Conservation (phyloP, 805 yeast genomes). For the Metschnikowia peoriensis region DNA sequence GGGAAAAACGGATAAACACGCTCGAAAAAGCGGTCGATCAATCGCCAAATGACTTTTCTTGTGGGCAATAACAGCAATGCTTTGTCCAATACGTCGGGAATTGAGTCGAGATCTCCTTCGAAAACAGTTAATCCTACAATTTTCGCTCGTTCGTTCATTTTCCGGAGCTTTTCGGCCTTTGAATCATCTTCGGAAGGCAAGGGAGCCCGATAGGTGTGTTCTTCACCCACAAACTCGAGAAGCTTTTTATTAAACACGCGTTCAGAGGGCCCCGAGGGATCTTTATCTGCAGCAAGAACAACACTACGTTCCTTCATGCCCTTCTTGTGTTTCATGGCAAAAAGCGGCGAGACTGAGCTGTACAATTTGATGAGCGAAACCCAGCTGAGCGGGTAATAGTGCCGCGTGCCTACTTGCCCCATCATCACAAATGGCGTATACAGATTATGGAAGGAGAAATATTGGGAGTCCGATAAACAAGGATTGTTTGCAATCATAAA, state of each 20-base stretch:
- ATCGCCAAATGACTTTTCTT: conserved; percentile 24
- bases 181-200: conserved; percentile 2
- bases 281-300: conserved; percentile 1
- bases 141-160: conserved; percentile 18
- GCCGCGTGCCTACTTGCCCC: conserved; percentile 10
- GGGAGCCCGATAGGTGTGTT: conserved; percentile 7
- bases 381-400: conserved; percentile 19
- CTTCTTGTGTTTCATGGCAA: conserved; percentile 16
- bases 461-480: conserved; percentile 23
- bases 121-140: conserved; percentile 20
- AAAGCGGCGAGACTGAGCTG: conserved; percentile 17
- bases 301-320: neutral
- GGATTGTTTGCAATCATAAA: conserved; percentile 17
- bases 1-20: conserved; percentile 65
- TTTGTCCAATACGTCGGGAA: conserved; percentile 19
- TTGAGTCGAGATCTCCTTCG: conserved; percentile 20
- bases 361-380: conserved; percentile 18
- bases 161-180: conserved; percentile 6
- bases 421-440: conserved; percentile 19
- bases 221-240: conserved; percentile 10
- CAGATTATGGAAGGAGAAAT: conserved; percentile 35
- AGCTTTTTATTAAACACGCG: conserved; percentile 13
- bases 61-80: conserved; percentile 24
- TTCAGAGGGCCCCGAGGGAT: conserved; percentile 11
- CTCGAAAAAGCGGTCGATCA: conserved; percentile 31